Base-by-base conservation (phyloP, 2,329 filamentous ascomycete genomes). In the Alternaria sp. region DNA sequence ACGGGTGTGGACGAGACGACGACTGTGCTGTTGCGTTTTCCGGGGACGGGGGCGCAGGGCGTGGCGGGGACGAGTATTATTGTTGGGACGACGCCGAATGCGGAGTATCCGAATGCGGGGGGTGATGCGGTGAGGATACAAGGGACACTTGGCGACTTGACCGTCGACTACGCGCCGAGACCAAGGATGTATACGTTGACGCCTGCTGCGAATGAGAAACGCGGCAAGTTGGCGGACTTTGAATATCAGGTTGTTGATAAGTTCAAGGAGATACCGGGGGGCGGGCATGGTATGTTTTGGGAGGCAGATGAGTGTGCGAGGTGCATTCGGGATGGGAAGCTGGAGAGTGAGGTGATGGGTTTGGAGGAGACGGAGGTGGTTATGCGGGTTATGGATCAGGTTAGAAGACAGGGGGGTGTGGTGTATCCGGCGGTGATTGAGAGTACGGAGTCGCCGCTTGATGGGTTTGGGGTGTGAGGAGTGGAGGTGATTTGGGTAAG, bases 271-370 rank as follows among this genome's bases (percentile, higher is more conserved):
- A 88, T 25, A 23, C 71, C 73, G 1, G 86, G 84, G 12, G 81
- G 83, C 68, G 93, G 92, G 8, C 90, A 93, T 67, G 93, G 93
- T 51, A 96, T 96, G 92, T 96, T 93, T 81, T 95, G 90, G 90
- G 91, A 94, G 78, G 92, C 92, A 1, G 92, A 94, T 77, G 92
- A 93, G 83, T 90, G 88, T 68, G 92, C 90, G 25, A 85, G 89
- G 47, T 92, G 91, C 69, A 75, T 97, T 61, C 85, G 90, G 45
- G 92, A 96, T 77, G 92, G 93, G n/a, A 89, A 88, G 81, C 86
- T 90, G 73, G 90, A 97, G 83, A 93, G 92, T 76, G 85, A 86
- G 60, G 76, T 70, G 49, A 70, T 78, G 50, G 86, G 86, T 9
- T 82, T 96, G 79, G 88, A 90, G 50, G 93, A 97, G 85, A 95